These are phyloP conservation scores for Cercospora sesami DNA, from an alignment of 2,329 filamentous ascomycete genomes.

Conservation along the genomic window DNA sequence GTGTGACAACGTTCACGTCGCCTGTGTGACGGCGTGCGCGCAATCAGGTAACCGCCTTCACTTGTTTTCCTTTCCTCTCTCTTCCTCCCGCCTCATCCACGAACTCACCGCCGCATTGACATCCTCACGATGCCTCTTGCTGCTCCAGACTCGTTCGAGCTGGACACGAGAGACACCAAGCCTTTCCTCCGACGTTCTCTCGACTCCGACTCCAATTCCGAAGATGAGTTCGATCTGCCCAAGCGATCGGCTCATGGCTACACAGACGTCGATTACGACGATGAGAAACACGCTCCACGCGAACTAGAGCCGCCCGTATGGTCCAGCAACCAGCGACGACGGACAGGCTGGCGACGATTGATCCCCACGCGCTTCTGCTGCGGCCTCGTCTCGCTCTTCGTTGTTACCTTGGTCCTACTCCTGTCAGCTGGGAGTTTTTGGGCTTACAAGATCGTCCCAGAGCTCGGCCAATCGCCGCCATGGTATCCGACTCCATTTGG, in stretches of 20 bases:
- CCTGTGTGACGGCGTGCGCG: background rate
- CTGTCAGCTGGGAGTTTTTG: constrained; percentile 49
- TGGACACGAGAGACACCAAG: constrained; percentile 29
- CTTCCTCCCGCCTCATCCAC: background rate
- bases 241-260: constrained; percentile 27
- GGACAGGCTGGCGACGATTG: constrained; percentile 32
- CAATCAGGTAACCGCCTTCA: background rate
- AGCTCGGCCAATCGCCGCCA: constrained; percentile 47
- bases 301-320: constrained; percentile 30
- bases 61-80: background rate
- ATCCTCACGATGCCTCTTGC: constrained; percentile 32
- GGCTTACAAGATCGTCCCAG: constrained; percentile 45
- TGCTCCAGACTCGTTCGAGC: constrained; percentile 35
- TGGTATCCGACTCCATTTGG: constrained; percentile 73
- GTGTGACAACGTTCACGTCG: background rate
- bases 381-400: constrained; percentile 45
- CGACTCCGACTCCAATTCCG: constrained; percentile 17
- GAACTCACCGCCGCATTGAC: constrained; percentile 3
- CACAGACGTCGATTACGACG: constrained; percentile 43
- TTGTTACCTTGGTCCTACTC: constrained; percentile 45
- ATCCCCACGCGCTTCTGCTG: constrained; percentile 47
- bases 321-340: constrained; percentile 25
- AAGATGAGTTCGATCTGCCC: constrained; percentile 17
- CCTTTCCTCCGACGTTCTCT: constrained; percentile 19
- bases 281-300: constrained; percentile 26